Base-by-base conservation (phyloP, 441 rosid genomes). In the Eruca vesicaria region DNA sequence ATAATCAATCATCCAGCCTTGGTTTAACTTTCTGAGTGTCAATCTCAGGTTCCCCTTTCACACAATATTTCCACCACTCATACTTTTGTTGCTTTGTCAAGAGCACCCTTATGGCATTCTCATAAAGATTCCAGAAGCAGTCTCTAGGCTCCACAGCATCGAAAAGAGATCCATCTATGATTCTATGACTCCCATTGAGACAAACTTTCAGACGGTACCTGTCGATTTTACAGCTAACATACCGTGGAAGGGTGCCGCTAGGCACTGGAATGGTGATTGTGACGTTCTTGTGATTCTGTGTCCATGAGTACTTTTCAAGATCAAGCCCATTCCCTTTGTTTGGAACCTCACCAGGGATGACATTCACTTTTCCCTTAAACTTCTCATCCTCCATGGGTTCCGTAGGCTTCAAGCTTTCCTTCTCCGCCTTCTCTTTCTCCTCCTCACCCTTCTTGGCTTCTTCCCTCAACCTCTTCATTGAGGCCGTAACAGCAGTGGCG, bases 11-110 rank as follows among this genome's bases (percentile, higher is more conserved):
- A 58, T 86, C 75, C 9, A 93, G 81, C 79, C 87, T 92, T 35
- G 95, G 95, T 75, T 93, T 92, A 68, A 86, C 93, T 79, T 90
- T 93, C 82, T 89, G 92, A 7, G 98, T 90, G 68, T 93, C 91
- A 58, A 89, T 76, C 67, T 93, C 92, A 78, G 97, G 92, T 41
- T 79, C 98, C 53, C 97, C 98, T 69, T 89, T 90, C 64, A 88
- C 75, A 79, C 58, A 29, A 12, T 77, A 82, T 12, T 56, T 73
- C 57, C 98, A 90, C 95, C 97, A 93, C 45, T 87, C 90, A 96
- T 88, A 82, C 71, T 93, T 92, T 77, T 89, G 84, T 48, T 87
- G 88, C 89, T 93, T 93, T 16, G 97, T 93, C 84, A 93, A 68
- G 48, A 89, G 89, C 67, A 93, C 65, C 16, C 90, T 87, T 73